Percentiles rank a stretch among this genome's conserved stretches.
Evolutionary conservation across 176 grass and related monocot species (phyloP).

Genomic region (Miscanthus lutarioriparius): DNA sequence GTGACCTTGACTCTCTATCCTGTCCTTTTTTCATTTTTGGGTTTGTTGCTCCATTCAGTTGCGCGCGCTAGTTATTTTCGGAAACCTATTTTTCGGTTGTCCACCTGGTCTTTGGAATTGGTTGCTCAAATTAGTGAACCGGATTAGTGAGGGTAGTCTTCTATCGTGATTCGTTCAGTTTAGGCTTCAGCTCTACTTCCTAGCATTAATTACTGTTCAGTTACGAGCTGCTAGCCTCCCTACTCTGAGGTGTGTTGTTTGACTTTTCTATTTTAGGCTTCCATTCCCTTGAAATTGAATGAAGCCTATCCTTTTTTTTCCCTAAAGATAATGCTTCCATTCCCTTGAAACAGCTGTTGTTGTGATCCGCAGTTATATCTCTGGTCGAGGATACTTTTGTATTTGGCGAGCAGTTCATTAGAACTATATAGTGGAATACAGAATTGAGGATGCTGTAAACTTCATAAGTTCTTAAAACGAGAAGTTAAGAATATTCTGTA

Average conservation of each 20-base stretch:
- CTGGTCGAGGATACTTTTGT: background rate
- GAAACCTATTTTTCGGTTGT: background rate
- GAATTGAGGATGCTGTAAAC: background rate
- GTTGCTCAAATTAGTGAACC: background rate
- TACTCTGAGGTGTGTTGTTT: background rate
- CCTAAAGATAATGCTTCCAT: background rate
- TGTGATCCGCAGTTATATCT: background rate
- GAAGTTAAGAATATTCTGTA: background rate
- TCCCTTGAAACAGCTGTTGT: background rate
- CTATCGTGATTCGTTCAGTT: background rate
- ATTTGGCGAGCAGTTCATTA: background rate
- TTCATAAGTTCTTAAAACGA: background rate
- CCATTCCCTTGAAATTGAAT: background rate
- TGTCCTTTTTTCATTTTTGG: background rate
- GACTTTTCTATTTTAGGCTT: slow-evolving; percentile 11
- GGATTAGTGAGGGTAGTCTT: slow-evolving; percentile 16
- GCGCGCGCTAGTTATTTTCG: background rate
- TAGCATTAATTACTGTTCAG: slow-evolving; percentile 9
- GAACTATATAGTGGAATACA: background rate
- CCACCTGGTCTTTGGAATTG: slow-evolving; percentile 9
- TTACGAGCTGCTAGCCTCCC: background rate
- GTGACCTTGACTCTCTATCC: slow-evolving; percentile 23
- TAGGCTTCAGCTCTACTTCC: background rate
- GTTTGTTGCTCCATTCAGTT: slow-evolving; percentile 5
- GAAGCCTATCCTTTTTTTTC: background rate